These are phyloP conservation scores for Dictyostelium firmibasis DNA, from an alignment of 78 protist genomes.

Conservation along the genomic window DNA sequence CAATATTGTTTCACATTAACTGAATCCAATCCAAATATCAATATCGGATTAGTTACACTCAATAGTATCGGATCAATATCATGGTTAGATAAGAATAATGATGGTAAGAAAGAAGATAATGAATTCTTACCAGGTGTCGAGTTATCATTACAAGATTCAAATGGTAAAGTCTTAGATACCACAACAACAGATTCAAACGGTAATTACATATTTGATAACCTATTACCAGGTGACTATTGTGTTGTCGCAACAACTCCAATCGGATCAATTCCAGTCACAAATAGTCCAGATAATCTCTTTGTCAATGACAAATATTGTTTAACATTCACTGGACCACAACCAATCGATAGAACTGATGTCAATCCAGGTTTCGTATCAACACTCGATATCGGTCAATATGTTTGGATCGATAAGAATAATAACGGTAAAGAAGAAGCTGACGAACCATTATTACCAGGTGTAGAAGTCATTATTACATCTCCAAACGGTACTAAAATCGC, in stretches of 20 bases:
- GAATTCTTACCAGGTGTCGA: not conserved
- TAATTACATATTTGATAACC: not conserved
- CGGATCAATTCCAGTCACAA: not conserved
- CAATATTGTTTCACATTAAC: not conserved
- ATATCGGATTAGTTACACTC: not conserved
- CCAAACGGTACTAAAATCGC: slow-evolving; percentile 24
- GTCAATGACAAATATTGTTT: not conserved
- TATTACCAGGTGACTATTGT: not conserved
- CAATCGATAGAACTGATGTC: not conserved
- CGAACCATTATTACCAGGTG: slow-evolving; percentile 5
- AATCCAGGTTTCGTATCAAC: slow-evolving; percentile 29
- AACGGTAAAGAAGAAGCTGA: not conserved
- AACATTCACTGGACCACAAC: not conserved
- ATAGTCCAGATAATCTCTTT: not conserved
- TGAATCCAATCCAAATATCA: not conserved
- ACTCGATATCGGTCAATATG: slow-evolving; percentile 1
- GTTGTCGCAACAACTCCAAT: not conserved
- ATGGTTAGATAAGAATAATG: not conserved
- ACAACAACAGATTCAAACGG: not conserved
- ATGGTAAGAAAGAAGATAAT: not conserved
- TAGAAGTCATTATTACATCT: not conserved
- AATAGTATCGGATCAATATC: not conserved
- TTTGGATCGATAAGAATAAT: slow-evolving; percentile 7
- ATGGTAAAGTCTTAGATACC: not conserved
- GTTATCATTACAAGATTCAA: not conserved